phyloP scores from a whole-genome alignment of 768 basidiomycete genomes.

The Podaxis sp. region DNA sequence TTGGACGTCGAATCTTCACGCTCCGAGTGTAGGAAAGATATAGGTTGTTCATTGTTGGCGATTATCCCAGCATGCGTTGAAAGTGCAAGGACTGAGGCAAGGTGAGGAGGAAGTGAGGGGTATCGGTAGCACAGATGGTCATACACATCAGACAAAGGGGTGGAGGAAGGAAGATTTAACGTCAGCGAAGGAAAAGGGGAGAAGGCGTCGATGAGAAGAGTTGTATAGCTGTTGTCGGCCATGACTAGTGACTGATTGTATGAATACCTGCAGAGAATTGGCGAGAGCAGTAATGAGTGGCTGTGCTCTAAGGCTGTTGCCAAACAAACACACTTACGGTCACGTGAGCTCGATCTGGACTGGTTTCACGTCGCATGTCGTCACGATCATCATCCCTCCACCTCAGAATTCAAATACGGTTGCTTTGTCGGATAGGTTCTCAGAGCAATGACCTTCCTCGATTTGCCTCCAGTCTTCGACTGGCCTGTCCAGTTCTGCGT shows the following conservation, averaged over 20 bases:
- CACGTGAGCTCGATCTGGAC: not conserved
- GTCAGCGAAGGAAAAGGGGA: slow-evolving; percentile 33
- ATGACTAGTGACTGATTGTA: slow-evolving; percentile 3
- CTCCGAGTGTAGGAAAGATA: slow-evolving; percentile 23
- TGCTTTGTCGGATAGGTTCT: not conserved
- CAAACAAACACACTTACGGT: not conserved
- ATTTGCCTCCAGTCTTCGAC: slow-evolving; percentile 35
- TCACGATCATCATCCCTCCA: not conserved
- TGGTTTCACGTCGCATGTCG: not conserved
- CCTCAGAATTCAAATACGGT: not conserved
- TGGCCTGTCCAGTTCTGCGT: slow-evolving; percentile 67
- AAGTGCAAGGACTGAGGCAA: slow-evolving; percentile 25
- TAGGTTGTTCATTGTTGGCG: slow-evolving; percentile 19
- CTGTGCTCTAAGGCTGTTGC: not conserved
- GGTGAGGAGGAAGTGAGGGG: slow-evolving; percentile 27
- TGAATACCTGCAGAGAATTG: not conserved
- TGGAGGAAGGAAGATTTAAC: slow-evolving; percentile 25
- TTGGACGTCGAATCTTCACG: slow-evolving; percentile 16
- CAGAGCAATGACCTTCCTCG: slow-evolving; percentile 20
- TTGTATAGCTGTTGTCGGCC: slow-evolving; percentile 18
- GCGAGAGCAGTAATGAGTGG: not conserved
- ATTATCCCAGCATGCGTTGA: slow-evolving; percentile 35
- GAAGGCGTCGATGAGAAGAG: slow-evolving; percentile 36
- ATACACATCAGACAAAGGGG: slow-evolving; percentile 26
- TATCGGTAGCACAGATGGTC: slow-evolving; percentile 30